A percentile compares a stretch with the other conserved stretches of the same genome.
Evolutionary conservation across 169 alveolate genomes (phyloP).

Genomic region (Cyclospora cayetanensis): DNA sequence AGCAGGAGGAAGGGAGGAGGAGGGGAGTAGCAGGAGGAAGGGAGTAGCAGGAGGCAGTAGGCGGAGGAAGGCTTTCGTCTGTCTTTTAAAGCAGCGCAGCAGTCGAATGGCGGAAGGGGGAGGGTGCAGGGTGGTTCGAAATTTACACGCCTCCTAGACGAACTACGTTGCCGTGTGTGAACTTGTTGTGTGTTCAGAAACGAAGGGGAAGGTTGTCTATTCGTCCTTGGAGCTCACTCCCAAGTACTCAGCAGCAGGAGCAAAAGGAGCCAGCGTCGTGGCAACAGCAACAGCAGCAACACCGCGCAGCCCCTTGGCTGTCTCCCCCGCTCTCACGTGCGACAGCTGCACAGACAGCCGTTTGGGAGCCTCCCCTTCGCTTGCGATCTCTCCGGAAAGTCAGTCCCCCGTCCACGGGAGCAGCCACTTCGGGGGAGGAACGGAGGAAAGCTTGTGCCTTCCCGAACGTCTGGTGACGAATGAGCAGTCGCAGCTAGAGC

Average conservation of each 20-base stretch:
- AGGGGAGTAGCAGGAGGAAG: no score
- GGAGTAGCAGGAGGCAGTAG: no score
- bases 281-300: background rate
- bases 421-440: background rate
- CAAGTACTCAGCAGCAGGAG: background rate
- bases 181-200: background rate
- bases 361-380: background rate
- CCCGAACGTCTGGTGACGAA: background rate
- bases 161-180: no score
- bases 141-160: no score
- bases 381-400: background rate
- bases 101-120: no score
- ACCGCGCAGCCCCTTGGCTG: background rate
- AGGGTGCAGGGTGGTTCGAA: no score
- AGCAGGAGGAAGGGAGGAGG: background rate
- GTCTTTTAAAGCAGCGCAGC: no score
- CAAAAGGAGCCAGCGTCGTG: background rate
- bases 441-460: background rate
- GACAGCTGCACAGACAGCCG: conserved; percentile 30
- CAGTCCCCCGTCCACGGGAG: background rate
- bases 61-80: no score
- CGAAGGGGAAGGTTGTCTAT: background rate
- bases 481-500: conserved; percentile 6
- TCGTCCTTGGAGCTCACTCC: background rate
- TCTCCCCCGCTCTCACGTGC: background rate